Base-by-base conservation (phyloP, 495 filamentous ascomycete genomes). In the Podospora comata region DNA sequence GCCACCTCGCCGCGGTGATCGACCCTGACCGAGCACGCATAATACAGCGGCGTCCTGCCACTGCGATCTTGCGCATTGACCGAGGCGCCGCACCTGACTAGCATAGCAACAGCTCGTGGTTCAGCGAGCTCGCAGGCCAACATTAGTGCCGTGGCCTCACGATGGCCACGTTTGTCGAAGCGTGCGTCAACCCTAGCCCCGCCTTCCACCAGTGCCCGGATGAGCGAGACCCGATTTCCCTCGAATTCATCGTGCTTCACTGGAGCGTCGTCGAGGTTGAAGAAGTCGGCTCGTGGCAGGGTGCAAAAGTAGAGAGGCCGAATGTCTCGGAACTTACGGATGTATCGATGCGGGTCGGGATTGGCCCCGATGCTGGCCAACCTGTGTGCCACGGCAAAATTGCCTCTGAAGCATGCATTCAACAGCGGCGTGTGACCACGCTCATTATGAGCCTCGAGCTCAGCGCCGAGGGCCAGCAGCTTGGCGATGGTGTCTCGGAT, bases 381-480 rank as follows among this genome's bases (percentile, higher is more conserved):
- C 54, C 70, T 27, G 62, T 68, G 70, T 4, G 75, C 75, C 2
- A 71, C 73, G 44, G 73, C 69, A 60, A 61, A 76, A 58, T 76
- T 76, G n/a, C 75, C 75, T 3, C 68, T 28, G 62, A 60, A 69
- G 65, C 72, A 74, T 2, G 75, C 75, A 27, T 72, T 71, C 3
- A 74, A 60, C 1, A 76, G 64, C 3, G 75, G 69, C 7, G 75
- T 76, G 60, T 70, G 56, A 53, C 74, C 72, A 34, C n/a, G 65
- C 18, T 74, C 64, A 65, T 74, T 74, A 44, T 70, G 66, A 0
- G 71, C 71, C 19, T 74, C 73, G 6, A 74, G 27, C 5, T 74
- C 75, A 63, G 71, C 75, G 28, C 75, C 75, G 2, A 76, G 70
- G 18, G 68, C 68, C 2, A 76, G 71, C n/a, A 76, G 70, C 63